Conservation (phyloP, 2,329 filamentous ascomycete species). For the Orbilia blumenaviensis region DNA sequence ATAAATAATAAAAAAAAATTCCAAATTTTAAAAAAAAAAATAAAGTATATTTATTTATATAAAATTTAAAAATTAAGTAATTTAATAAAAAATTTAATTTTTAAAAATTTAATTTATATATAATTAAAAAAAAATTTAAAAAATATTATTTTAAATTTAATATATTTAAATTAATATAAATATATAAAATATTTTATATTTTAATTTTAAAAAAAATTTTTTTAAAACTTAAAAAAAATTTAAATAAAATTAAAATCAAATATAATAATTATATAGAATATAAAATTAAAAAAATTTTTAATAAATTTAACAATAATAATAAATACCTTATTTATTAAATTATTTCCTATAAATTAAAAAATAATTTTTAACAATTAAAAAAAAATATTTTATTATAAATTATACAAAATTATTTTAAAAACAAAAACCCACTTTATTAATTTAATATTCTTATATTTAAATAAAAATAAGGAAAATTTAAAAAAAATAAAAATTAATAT, state of each 20-base stretch:
- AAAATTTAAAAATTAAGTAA: not conserved
- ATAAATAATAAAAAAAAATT: not conserved
- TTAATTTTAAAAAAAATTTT: not conserved
- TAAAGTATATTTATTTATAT: not conserved
- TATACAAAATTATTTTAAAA: not conserved
- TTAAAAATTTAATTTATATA: slow-evolving; percentile 6
- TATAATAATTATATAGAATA: not conserved
- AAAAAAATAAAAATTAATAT: not conserved
- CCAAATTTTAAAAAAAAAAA: not conserved
- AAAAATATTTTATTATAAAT: not conserved
- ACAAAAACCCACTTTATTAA: not conserved
- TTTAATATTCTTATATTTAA: not conserved
- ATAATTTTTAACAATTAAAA: not conserved
- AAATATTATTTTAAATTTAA: slow-evolving; percentile 20
- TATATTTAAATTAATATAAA: slow-evolving; percentile 14
- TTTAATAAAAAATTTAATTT: not conserved
- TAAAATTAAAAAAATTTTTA: not conserved
- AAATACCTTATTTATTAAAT: not conserved
- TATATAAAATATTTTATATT: not conserved
- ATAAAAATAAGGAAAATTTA: not conserved
- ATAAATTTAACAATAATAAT: slow-evolving; percentile 10
- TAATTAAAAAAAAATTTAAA: not conserved
- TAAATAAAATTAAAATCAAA: not conserved
- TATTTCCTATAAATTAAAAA: not conserved
- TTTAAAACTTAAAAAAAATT: not conserved